Base-by-base conservation (phyloP, 176 grass and related monocot species). In the Panicum miliaceum region DNA sequence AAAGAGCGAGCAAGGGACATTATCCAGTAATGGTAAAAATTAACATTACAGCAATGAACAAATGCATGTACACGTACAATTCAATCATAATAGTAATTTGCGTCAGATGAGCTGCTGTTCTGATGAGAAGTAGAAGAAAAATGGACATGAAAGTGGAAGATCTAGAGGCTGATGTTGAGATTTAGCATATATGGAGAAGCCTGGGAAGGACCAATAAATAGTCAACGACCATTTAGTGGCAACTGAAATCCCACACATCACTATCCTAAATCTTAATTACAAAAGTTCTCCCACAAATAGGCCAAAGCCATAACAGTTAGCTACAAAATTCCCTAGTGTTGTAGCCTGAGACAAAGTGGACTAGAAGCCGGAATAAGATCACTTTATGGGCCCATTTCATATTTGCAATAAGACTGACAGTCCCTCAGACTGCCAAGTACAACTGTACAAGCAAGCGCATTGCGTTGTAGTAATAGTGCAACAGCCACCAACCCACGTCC, bases 381-480 rank as follows among this genome's bases (percentile, higher is more conserved):
- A 18, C 0, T 41, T 64, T 7, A 45, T 5, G 66, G 34, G n/a
- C 51, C 3, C 68, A 37, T 22, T 60, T 20, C 27, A 41, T 50
- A 63, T 41, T 64, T 0, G 2, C 6, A 34, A 25, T 46, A 27
- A 19, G 62, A 60, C 0, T 29, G 4, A 8, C 8, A 23, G 12
- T 15, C 22, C 47, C 42, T 45, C 18, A 27, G 0, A 58, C 16
- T 75, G 8, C 37, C 61, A 59, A 48, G 5, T 12, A 82, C n/a
- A n/a, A n/a, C n/a, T n/a, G n/a, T n/a, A n/a, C 6, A 86, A 80
- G 22, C 22, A 78, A 20, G 43, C 14, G 65, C 25, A 22, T 85
- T 4, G 7, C 34, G 16, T 81, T 4, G 7, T 41, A 54, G 11
- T 16, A 52, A 47, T 51, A 26, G 27, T 18, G 63, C 1, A 80